phyloP scores from a whole-genome alignment of 805 yeast species.

The Lachancea thermotolerans region DNA sequence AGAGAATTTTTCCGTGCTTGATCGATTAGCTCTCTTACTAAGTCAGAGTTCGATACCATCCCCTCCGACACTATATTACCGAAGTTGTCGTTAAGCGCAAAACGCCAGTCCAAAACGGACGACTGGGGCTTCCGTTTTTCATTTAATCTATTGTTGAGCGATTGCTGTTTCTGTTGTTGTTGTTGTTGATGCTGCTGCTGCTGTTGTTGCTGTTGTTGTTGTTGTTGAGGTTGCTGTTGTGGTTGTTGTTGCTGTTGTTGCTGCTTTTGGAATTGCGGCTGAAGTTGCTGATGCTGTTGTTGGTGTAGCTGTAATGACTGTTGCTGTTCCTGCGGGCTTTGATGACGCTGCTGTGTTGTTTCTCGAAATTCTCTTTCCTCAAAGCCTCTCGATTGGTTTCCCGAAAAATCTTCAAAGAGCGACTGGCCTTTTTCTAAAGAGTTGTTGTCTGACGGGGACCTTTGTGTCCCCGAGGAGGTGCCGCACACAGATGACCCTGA shows the following conservation, averaged over 20 bases:
- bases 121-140: constrained; percentile 3
- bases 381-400: too few relatives aligned
- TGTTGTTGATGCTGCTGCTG: background rate
- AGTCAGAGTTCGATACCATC: constrained; percentile 42
- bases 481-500: background rate
- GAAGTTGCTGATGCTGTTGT: too few relatives aligned
- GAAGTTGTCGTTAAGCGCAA: constrained; percentile 41
- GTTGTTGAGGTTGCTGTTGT: constrained; percentile 12
- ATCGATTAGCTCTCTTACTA: constrained; percentile 51
- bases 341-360: background rate
- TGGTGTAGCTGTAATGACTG: background rate
- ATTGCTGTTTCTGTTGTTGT: background rate
- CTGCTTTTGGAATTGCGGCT: too few relatives aligned
- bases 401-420: too few relatives aligned
- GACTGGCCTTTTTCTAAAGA: too few relatives aligned
- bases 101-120: constrained; percentile 54
- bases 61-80: constrained; percentile 46
- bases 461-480: too few relatives aligned
- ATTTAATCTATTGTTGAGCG: background rate
- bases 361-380: too few relatives aligned
- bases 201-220: constrained; percentile 18
- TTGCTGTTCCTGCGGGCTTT: background rate
- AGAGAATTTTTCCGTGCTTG: constrained; percentile 53
- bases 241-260: background rate
- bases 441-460: too few relatives aligned